These are phyloP conservation scores for Mrakia frigida DNA, from an alignment of 768 basidiomycete genomes.

Conservation along the genomic window DNA sequence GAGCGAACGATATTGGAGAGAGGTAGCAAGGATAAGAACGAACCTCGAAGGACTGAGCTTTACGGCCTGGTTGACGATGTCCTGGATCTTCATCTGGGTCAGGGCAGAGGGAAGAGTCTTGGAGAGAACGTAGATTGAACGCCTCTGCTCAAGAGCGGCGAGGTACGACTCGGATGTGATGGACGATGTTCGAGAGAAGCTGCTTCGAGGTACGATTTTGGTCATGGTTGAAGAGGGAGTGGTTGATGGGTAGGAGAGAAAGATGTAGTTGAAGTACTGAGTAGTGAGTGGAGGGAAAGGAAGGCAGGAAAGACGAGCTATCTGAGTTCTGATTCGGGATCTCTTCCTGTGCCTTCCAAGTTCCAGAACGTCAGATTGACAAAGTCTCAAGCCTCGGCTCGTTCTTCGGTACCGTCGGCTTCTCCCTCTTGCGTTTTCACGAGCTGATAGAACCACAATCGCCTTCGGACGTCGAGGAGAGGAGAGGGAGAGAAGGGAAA, in stretches of 20 bases:
- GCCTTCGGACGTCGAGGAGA: too few species aligned
- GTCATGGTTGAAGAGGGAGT: too few species aligned
- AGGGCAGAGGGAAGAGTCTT: slow-evolving; percentile 37
- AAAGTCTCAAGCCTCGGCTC: neutral
- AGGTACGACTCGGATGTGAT: neutral
- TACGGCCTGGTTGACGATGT: slow-evolving; percentile 39
- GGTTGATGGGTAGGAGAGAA: too few species aligned
- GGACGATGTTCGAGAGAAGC: neutral
- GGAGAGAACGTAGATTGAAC: slow-evolving; percentile 39
- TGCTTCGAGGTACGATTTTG: neutral
- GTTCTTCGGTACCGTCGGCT: neutral
- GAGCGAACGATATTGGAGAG: neutral
- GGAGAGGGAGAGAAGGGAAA: too few species aligned
- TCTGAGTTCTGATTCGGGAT: neutral
- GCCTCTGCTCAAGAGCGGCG: neutral
- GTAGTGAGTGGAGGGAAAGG: neutral
- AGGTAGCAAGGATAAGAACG: neutral
- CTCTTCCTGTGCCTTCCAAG: too few species aligned
- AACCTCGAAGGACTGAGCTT: neutral
- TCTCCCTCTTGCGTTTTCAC: too few species aligned
- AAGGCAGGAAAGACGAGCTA: neutral
- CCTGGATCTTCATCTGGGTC: slow-evolving; percentile 40
- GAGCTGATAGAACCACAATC: too few species aligned
- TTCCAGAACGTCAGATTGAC: too few species aligned
- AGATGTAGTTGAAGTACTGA: too few species aligned